Percentiles rank a stretch among this genome's conserved stretches.
phyloP scores from a whole-genome alignment of 2,329 filamentous ascomycete species.

The Byssothecium circinans region DNA sequence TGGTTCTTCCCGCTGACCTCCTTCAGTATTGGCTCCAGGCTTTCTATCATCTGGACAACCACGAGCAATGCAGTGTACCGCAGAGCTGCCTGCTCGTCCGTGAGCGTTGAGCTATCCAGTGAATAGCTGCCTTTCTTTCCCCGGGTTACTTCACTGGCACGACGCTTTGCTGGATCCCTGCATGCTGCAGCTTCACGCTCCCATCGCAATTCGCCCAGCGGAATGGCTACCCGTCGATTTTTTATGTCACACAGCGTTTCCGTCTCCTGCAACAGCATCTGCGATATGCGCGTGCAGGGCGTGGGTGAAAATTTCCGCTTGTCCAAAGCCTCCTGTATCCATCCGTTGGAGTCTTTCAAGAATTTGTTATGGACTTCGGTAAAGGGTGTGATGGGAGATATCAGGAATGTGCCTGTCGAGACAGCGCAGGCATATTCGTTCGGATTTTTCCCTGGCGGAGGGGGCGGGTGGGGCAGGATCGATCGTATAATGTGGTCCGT shows the following conservation, averaged over 20 bases:
- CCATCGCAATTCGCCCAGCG: conserved; percentile 82
- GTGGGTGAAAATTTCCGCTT: conserved; percentile 68
- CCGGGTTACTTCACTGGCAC: conserved; percentile 55
- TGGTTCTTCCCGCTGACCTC: conserved; percentile 83
- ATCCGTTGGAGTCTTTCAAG: conserved; percentile 79
- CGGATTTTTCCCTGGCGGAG: conserved; percentile 58
- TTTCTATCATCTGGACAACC: conserved; percentile 80
- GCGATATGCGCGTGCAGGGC: conserved; percentile 75
- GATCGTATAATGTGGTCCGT: conserved; percentile 83
- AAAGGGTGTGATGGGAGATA: conserved; percentile 81
- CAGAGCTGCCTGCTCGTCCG: conserved; percentile 70
- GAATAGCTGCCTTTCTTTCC: conserved; percentile 37
- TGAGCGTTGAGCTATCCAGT: conserved; percentile 56
- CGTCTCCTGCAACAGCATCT: conserved; percentile 79
- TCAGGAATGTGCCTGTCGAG: conserved; percentile 76
- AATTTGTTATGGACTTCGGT: conserved; percentile 79
- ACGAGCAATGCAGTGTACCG: conserved; percentile 79
- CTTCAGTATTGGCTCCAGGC: conserved; percentile 78
- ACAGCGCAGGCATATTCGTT: conserved; percentile 66
- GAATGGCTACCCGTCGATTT: conserved; percentile 80
- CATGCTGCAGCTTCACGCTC: conserved; percentile 67
- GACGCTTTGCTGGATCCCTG: conserved; percentile 48
- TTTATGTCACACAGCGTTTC: conserved; percentile 70
- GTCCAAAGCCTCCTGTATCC: conserved; percentile 77
- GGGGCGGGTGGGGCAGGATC: conserved; percentile 74